phyloP scores from a whole-genome alignment of 192 early-diverging fungal genomes.

The Globomyces pollinis-pini region DNA sequence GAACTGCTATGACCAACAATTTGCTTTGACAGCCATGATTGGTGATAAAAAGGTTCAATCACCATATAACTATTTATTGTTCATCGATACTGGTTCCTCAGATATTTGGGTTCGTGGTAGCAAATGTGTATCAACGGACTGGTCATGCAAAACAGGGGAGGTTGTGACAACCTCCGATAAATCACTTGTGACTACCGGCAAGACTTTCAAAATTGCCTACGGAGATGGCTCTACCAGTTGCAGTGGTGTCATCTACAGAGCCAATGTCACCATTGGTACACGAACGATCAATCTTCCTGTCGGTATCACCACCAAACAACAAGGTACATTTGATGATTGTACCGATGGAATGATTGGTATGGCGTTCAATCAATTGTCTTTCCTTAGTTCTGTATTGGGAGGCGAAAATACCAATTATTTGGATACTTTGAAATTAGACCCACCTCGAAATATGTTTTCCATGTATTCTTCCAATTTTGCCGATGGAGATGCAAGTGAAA shows the following conservation, averaged over 20 bases:
- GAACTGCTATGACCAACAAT: too few species aligned
- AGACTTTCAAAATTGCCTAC: conserved; percentile 5
- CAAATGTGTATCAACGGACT: conserved; percentile 4
- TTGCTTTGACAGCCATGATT: too few species aligned
- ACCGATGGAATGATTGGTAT: conserved; percentile 28
- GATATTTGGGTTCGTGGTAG: conserved; percentile 13
- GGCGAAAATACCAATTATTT: conserved; percentile 15
- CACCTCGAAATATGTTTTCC: conserved; percentile 24
- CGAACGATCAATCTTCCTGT: not conserved
- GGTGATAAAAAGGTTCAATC: too few species aligned
- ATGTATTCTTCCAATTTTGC: conserved; percentile 38
- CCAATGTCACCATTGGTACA: not conserved
- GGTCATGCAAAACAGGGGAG: conserved; percentile 1
- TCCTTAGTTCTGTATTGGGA: conserved; percentile 7
- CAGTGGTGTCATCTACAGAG: not conserved
- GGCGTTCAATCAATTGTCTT: conserved; percentile 20
- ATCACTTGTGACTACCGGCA: not conserved
- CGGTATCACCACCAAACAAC: not conserved
- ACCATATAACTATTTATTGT: too few species aligned
- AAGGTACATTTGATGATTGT: not conserved
- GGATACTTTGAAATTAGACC: conserved; percentile 16
- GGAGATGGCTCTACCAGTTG: conserved; percentile 6
- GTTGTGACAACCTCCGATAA: conserved; percentile 2
- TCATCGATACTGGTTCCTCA: conserved; percentile 13
- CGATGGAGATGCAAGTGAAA: conserved; percentile 19